Evolutionary conservation across 176 grass and related monocot genomes (phyloP).

Genomic region (Eremochloa ophiuroides): DNA sequence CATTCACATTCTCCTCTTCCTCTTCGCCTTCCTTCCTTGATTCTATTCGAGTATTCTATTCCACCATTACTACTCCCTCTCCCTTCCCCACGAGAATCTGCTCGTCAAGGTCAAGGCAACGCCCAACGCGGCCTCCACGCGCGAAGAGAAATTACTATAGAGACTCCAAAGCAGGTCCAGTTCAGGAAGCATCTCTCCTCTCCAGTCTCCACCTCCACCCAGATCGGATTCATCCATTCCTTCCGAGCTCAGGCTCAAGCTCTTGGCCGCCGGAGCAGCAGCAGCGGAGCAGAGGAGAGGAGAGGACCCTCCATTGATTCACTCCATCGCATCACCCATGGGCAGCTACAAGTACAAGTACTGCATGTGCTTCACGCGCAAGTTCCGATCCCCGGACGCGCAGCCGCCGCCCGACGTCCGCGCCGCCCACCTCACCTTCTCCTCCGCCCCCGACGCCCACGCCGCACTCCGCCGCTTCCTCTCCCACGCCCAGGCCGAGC

Average conservation of each 20-base stretch:
- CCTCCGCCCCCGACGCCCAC: background rate
- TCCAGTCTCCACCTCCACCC: no score
- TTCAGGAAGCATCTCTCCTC: no score
- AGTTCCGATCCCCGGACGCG: slow-evolving; percentile 59
- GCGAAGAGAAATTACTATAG: no score
- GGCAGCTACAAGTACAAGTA: slow-evolving; percentile 54
- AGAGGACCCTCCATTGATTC: no score
- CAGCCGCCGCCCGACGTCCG: slow-evolving; percentile 66
- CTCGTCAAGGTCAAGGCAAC: background rate
- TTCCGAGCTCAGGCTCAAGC: no score
- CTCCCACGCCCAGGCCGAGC: slow-evolving; percentile 40
- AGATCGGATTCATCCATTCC: no score
- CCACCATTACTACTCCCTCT: background rate
- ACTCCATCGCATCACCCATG: slow-evolving; percentile 1
- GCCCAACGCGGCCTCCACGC: background rate
- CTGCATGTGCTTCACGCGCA: slow-evolving; percentile 84
- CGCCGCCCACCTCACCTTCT: slow-evolving; percentile 22
- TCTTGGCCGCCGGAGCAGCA: no score
- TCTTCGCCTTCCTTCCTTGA: no score
- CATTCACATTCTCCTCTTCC: no score
- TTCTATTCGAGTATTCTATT: background rate
- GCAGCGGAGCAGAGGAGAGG: no score
- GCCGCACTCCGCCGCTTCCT: slow-evolving; percentile 45
- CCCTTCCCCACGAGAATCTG: background rate
- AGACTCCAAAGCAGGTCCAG: no score